Evolutionary conservation across 2,329 filamentous ascomycete genomes (phyloP), one percentile per base, ranked within the genome.

Genomic region (Chaetomium globosum): DNA sequence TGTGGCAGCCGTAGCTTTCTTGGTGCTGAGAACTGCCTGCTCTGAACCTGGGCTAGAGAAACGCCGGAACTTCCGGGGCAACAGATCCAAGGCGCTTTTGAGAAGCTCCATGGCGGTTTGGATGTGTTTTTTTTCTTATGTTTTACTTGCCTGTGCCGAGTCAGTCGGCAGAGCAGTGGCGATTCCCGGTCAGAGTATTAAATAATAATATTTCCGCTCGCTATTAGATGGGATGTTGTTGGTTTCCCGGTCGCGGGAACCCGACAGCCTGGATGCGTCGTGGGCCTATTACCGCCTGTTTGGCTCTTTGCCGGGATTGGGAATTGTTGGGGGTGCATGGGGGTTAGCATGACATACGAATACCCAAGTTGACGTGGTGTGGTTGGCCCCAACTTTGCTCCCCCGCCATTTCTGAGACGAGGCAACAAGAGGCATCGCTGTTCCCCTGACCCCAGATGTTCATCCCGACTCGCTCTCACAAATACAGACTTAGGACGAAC

Each of bases 1-100:
- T 8, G 63, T 60, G 36, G 66, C 48, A 28, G 65, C 65, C 13
- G 64, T 65, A 30, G 64, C 65, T 8, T 62, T 65, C 61, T 69
- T 67, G 36, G 62, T 61, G 65, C 59, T 65, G n/a, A 70, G 46
- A 26, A 67, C 57, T 9, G 49, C 30, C 51, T 69, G 65, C 8
- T 61, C 66, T 36, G 21, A 36, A 30, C 19, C 43, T 8, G 36
- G n/a, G 33, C 31, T 55, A 23, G 4, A 23, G 4, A n/a, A 53
- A 7, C 16, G 31, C 23, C 62, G 33, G 56, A n/a, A 23, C 4
- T 31, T 57, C 54, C 26, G 59, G 33, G 59, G 65, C 36, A 65
- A 59, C 51, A 52, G 43, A 51, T 54, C 53, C 36, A 63, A 67
- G 31, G 57, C 63, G 58, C 16, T 55, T 54, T 46, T 64, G 8